Conservation (phyloP, 495 filamentous ascomycete genomes). For the Penicillium cosmopolitanum region DNA sequence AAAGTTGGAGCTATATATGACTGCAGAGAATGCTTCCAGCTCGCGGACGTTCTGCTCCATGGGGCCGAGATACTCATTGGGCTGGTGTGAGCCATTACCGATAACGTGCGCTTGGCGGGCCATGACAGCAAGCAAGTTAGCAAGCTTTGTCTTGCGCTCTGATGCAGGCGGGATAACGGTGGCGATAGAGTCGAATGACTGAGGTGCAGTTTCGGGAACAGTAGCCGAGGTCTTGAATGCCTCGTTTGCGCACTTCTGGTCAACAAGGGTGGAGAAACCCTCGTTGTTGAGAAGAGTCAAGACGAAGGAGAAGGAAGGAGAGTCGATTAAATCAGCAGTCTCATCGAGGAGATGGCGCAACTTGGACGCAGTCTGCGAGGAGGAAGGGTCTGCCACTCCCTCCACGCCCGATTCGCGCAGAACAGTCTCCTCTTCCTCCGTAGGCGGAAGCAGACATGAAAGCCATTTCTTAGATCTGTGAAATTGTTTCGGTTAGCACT, state of each 20-base stretch:
- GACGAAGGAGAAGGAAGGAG: constrained; percentile 83
- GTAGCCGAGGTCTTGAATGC: constrained; percentile 68
- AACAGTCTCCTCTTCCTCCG: constrained; percentile 75
- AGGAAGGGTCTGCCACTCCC: constrained; percentile 50
- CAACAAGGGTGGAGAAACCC: constrained; percentile 78
- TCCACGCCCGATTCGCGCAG: constrained; percentile 81
- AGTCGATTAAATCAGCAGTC: constrained; percentile 93
- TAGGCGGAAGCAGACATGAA: constrained; percentile 78
- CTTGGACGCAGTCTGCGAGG: constrained; percentile 50
- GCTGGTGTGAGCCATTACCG: constrained; percentile 67
- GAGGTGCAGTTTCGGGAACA: constrained; percentile 46
- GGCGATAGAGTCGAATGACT: constrained; percentile 46
- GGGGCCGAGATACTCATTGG: constrained; percentile 83
- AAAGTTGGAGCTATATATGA: constrained; percentile 92
- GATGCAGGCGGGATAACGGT: constrained; percentile 41
- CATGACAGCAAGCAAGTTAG: constrained; percentile 84
- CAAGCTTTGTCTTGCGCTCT: constrained; percentile 72
- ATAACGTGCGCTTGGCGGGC: constrained; percentile 88
- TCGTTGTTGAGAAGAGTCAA: constrained; percentile 84
- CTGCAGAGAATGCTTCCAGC: constrained; percentile 90
- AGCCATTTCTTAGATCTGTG: constrained; percentile 69
- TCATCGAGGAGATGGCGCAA: constrained; percentile 92
- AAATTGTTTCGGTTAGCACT: constrained; percentile 7
- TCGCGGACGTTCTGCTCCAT: constrained; percentile 80
- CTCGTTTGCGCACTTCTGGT: constrained; percentile 74